Conservation (phyloP, 1,284 basidiomycete genomes). For the Cronartium quercuum region DNA sequence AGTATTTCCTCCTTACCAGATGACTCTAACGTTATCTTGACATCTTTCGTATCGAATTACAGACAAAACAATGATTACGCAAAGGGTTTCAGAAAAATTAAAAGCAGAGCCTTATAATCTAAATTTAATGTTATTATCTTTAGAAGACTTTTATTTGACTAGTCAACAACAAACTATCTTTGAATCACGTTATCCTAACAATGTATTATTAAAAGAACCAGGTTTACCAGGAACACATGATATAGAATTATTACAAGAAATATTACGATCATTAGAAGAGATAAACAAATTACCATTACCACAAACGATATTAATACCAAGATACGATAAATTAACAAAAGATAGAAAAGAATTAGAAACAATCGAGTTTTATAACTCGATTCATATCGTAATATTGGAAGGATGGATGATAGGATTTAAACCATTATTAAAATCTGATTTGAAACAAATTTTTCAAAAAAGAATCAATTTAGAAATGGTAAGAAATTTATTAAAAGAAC, state of each 20-base stretch:
- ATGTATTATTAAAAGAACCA: conserved; percentile 47
- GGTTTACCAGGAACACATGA: conserved; percentile 50
- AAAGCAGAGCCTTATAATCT: background rate
- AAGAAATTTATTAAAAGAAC: background rate
- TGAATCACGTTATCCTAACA: conserved; percentile 42
- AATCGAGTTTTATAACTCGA: background rate
- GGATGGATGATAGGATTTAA: conserved; percentile 37
- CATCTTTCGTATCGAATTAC: background rate
- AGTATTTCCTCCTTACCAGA: background rate
- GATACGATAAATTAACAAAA: conserved; percentile 29
- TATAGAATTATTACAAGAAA: conserved; percentile 15
- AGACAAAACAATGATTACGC: conserved; percentile 18
- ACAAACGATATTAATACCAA: background rate
- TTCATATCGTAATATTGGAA: conserved; percentile 32
- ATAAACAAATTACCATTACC: background rate
- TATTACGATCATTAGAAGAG: conserved; percentile 5
- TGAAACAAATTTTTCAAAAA: background rate
- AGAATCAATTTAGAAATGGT: background rate
- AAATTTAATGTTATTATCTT: background rate
- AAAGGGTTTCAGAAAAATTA: background rate
- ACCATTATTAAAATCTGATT: background rate
- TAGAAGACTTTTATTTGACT: conserved; percentile 35
- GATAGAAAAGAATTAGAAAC: conserved; percentile 1
- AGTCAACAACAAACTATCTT: conserved; percentile 5
- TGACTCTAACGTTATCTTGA: background rate